Percentiles rank a stretch among this genome's conserved stretches.
Conservation (phyloP, 768 basidiomycete species). For the Suillus sp. region DNA sequence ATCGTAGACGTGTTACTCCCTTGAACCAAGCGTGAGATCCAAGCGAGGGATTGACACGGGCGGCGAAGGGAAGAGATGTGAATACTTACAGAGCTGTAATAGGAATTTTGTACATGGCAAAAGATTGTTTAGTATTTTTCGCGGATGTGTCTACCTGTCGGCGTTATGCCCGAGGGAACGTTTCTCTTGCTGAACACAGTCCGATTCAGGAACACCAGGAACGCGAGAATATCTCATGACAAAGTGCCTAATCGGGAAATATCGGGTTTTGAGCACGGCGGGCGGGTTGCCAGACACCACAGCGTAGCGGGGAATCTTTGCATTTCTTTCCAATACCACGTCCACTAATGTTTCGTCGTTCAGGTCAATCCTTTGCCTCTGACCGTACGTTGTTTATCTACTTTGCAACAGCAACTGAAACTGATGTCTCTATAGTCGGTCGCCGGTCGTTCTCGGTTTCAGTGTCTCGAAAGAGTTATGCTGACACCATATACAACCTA, state of each 20-base stretch:
- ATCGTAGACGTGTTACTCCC: conserved; percentile 48
- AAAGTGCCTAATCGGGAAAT: conserved; percentile 5
- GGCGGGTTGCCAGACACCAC: conserved; percentile 22
- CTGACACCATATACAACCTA: conserved; percentile 88
- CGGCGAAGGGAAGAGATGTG: neutral
- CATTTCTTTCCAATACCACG: conserved; percentile 16
- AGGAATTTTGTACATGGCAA: conserved; percentile 16
- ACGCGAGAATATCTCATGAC: neutral
- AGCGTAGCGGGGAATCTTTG: conserved; percentile 12
- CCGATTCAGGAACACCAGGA: conserved; percentile 1
- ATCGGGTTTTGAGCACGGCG: conserved; percentile 19
- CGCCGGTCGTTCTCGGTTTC: conserved; percentile 84
- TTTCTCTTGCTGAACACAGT: no score
- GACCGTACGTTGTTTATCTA: conserved; percentile 43
- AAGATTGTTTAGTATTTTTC: conserved; percentile 21
- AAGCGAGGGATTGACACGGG: neutral
- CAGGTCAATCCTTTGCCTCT: conserved; percentile 56
- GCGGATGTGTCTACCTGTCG: conserved; percentile 8
- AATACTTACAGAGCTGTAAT: conserved; percentile 17
- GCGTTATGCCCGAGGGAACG: neutral
- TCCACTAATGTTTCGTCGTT: conserved; percentile 57
- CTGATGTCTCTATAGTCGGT: conserved; percentile 45
- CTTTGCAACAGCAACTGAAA: neutral
- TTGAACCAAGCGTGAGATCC: conserved; percentile 28
- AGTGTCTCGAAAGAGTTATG: conserved; percentile 74